Base-by-base conservation (phyloP, 192 early-diverging fungal genomes). In the Coemansia sp. region DNA sequence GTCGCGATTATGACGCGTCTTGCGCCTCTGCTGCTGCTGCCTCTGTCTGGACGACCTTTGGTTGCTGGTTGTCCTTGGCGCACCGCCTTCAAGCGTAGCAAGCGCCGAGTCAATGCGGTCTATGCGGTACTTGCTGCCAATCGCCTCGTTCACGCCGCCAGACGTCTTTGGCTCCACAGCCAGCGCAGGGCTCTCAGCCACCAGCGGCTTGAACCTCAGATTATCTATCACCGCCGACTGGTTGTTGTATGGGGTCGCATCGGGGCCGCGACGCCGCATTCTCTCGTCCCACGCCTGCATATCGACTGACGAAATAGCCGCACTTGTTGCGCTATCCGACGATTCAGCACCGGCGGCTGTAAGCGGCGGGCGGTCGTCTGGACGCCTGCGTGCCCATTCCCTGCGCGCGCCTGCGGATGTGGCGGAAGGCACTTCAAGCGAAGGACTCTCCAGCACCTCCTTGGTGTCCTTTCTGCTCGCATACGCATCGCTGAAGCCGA, bases 41-140 rank as follows among this genome's bases (percentile, higher is more conserved):
- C 4, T 25, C 49, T 52, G 49, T 6, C 20, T 22, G 19, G 61
- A 62, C 2, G 73, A 63, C 23, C 20, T 62, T 17, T 36, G 49
- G 36, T 49, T 62, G 42, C 36, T 40, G 42, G 19, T 32, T 65
- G 52, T 38, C 22, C 22, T 22, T 6, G 49, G 49, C 7, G 49
- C 49, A 40, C 75, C 70, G 56, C 75, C 70, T 35, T 77, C 75
- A 11, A 79, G 64, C 54, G 72, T 55, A 0, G 77, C 72, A 53
- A 71, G 54, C 13, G 72, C 62, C 9, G 62, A 68, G 35, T 66
- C 57, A 5, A 68, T 53, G 0, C 62, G 61, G 36, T 79, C 71
- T 11, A 65, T 63, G 57, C 71, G 71, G 63, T 62, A 46, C 29
- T 17, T 36, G 33, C 33, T 57, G 55, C 67, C 42, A 34, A 22